Evolutionary conservation across 306 rosid species (phyloP).

Genomic region (Vigna mungo): DNA sequence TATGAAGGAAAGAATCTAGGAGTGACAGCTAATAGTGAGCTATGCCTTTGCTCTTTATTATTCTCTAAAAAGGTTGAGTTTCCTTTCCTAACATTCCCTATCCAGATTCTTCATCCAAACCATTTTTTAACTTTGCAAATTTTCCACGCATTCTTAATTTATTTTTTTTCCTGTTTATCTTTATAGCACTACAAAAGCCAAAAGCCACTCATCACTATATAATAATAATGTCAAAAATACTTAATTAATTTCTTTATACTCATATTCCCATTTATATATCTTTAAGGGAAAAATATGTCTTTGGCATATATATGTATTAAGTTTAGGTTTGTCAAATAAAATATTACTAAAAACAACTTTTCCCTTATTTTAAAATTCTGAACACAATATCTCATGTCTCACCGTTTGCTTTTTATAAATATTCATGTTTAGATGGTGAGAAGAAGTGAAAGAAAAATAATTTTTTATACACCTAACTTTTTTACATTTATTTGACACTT

Average conservation of each 20-base stretch:
- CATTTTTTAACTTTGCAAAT: slow-evolving; percentile 19
- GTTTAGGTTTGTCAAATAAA: too few relatives aligned
- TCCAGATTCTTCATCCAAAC: slow-evolving; percentile 39
- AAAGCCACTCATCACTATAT: slow-evolving; percentile 1
- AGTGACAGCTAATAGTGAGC: slow-evolving; percentile 44
- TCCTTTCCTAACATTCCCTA: slow-evolving; percentile 30
- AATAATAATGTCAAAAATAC: neutral
- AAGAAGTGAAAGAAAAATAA: too few relatives aligned
- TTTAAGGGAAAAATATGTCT: too few relatives aligned
- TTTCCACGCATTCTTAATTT: slow-evolving; percentile 4
- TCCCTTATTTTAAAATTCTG: too few relatives aligned
- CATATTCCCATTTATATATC: neutral
- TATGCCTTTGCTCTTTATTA: slow-evolving; percentile 31
- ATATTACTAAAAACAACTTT: too few relatives aligned
- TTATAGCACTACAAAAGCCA: slow-evolving; percentile 25
- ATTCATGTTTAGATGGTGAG: too few relatives aligned
- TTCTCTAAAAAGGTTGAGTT: slow-evolving; percentile 26
- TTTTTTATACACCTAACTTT: too few relatives aligned
- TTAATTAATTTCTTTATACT: neutral
- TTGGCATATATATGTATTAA: too few relatives aligned
- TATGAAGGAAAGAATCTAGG: slow-evolving; percentile 42
- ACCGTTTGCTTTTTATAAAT: too few relatives aligned
- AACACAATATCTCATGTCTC: too few relatives aligned
- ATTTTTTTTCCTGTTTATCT: neutral
- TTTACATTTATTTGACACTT: too few relatives aligned